Conservation (phyloP, 2,329 filamentous ascomycete genomes). For the Arachnopeziza araneosa region DNA sequence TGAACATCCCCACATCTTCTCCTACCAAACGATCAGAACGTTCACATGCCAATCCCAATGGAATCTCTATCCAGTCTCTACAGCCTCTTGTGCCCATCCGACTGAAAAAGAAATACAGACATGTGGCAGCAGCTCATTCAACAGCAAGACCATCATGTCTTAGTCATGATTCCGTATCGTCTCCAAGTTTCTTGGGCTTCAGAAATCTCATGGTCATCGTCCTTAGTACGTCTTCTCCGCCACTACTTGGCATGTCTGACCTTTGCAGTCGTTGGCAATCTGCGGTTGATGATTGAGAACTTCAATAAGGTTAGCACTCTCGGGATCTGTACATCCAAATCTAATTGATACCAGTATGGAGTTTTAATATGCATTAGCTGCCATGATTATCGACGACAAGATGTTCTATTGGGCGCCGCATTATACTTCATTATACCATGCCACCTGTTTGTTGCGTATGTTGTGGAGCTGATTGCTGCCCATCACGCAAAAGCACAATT, state of each 20-base stretch:
- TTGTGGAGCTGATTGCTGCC: slow-evolving; percentile 82
- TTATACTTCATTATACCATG: slow-evolving; percentile 86
- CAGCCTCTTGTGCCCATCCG: slow-evolving; percentile 22
- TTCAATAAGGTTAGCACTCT: slow-evolving; percentile 68
- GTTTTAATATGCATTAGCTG: slow-evolving; percentile 88
- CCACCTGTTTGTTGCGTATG: slow-evolving; percentile 83
- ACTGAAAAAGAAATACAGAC: slow-evolving; percentile 69
- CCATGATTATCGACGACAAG: slow-evolving; percentile 77
- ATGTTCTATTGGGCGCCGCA: slow-evolving; percentile 67
- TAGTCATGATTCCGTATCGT: slow-evolving; percentile 69
- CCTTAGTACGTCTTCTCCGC: slow-evolving; percentile 51
- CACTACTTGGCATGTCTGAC: slow-evolving; percentile 1
- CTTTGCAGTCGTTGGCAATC: slow-evolving; percentile 74
- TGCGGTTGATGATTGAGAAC: slow-evolving; percentile 94
- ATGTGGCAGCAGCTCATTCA: slow-evolving; percentile 83
- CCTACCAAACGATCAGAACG: slow-evolving; percentile 20
- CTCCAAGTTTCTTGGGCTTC: slow-evolving; percentile 88
- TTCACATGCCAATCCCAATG: slow-evolving; percentile 25
- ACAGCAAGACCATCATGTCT: slow-evolving; percentile 68
- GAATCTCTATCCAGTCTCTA: slow-evolving; percentile 15
- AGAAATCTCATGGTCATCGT: slow-evolving; percentile 95
- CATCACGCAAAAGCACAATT: slow-evolving; percentile 67
- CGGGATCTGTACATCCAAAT: background rate
- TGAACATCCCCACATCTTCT: slow-evolving; percentile 11
- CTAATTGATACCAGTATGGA: slow-evolving; percentile 57